A percentile compares a stretch with the other conserved stretches of the same genome.
These are phyloP conservation scores for Hypoxylon sp. DNA, from an alignment of 2,329 filamentous ascomycete genomes.

Conservation along the genomic window DNA sequence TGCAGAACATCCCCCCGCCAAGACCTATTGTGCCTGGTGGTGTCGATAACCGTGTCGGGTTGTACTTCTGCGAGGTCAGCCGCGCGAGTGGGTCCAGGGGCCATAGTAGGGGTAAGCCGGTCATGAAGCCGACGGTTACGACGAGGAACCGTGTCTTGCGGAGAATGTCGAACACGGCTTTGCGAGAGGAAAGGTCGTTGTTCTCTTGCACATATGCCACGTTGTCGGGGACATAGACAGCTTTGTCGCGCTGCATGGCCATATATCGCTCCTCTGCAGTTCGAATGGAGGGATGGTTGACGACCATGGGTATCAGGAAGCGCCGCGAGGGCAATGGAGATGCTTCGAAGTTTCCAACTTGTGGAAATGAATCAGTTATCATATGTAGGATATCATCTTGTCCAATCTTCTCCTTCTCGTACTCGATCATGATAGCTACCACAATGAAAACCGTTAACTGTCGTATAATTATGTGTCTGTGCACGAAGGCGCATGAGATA, in stretches of 20 bases:
- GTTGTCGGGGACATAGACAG: constrained; percentile 72
- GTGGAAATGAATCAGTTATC: constrained; percentile 32
- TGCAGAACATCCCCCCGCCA: constrained; percentile 52
- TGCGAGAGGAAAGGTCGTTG: constrained; percentile 52
- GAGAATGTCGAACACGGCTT: constrained; percentile 50
- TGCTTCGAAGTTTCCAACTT: constrained; percentile 36
- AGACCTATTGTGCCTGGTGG: constrained; percentile 54
- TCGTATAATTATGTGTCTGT: background rate
- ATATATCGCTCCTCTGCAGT: constrained; percentile 70
- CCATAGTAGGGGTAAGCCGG: constrained; percentile 52
- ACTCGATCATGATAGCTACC: constrained; percentile 36
- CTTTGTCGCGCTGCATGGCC: constrained; percentile 70
- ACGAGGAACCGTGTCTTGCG: constrained; percentile 51
- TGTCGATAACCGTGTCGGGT: constrained; percentile 53
- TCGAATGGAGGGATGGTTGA: constrained; percentile 54
- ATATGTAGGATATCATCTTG: constrained; percentile 28
- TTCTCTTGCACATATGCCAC: constrained; percentile 62
- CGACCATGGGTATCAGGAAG: constrained; percentile 54
- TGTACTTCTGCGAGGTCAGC: constrained; percentile 50
- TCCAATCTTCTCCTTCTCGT: constrained; percentile 27
- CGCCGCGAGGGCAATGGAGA: constrained; percentile 47
- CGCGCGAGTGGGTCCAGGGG: constrained; percentile 45
- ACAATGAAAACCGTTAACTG: background rate
- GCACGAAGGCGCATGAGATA: background rate
- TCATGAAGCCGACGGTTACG: constrained; percentile 53